These are phyloP conservation scores for Lactarius deliciosus DNA, from an alignment of 768 basidiomycete species.

Conservation along the genomic window DNA sequence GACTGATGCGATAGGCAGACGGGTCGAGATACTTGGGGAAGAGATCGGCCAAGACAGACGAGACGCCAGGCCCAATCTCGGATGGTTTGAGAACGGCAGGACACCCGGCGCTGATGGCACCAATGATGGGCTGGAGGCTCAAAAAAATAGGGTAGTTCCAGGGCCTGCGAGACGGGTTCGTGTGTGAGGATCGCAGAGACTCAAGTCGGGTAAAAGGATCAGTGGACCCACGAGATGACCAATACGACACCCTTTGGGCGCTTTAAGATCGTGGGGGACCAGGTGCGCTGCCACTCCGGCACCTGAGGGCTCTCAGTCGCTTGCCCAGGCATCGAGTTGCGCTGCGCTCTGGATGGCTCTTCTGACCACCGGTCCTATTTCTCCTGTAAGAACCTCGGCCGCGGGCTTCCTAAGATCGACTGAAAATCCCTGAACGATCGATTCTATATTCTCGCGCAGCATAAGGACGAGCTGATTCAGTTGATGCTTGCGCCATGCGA, in stretches of 20 bases:
- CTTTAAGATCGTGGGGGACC: constrained; percentile 55
- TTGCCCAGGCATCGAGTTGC: constrained; percentile 59
- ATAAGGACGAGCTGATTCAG: constrained; percentile 61
- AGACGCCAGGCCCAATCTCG: constrained; percentile 58
- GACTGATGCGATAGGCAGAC: constrained; percentile 60
- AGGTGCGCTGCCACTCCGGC: constrained; percentile 47
- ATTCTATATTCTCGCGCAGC: constrained; percentile 59
- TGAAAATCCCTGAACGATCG: constrained; percentile 47
- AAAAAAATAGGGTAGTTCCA: constrained; percentile 24
- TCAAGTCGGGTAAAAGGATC: not conserved
- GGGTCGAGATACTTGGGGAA: constrained; percentile 74
- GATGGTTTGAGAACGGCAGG: constrained; percentile 74
- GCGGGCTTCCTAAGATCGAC: constrained; percentile 34
- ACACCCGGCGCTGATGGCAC: constrained; percentile 80
- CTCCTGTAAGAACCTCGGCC: constrained; percentile 35
- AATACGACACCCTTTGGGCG: constrained; percentile 61
- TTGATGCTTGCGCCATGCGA: constrained; percentile 64
- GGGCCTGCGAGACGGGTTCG: constrained; percentile 10
- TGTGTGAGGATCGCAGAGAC: not conserved
- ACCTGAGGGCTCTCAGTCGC: constrained; percentile 40
- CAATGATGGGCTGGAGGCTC: constrained; percentile 32
- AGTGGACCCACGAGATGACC: constrained; percentile 53
- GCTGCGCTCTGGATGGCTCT: constrained; percentile 35
- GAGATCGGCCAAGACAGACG: constrained; percentile 61
- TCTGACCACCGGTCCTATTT: constrained; percentile 45